Base-by-base conservation (phyloP, 768 basidiomycete species). In the Glaciozyma martinii region DNA sequence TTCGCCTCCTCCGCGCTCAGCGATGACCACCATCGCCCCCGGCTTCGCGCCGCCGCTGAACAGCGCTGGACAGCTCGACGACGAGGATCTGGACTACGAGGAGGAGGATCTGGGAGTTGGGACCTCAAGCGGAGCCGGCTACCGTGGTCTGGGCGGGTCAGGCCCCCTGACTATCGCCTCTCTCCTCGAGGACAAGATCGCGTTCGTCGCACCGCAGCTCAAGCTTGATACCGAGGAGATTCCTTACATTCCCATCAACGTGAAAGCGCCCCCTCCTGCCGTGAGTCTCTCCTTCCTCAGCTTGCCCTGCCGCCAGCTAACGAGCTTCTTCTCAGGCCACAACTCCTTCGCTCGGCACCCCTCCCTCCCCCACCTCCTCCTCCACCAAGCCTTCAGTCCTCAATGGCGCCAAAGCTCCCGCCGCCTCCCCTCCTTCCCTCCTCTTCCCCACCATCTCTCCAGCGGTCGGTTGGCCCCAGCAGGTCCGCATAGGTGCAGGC, bases 171-270 rank as follows among this genome's bases (percentile, higher is more conserved):
- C 61, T 18, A 42, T 73, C 56, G 43, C 50, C 1, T 27, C 47
- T 18, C 61, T 73, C 12, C 59, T 73, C 27, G 63, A 67, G 21
- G 46, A 61, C 3, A 62, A 62, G 9, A 25, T 71, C 42, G 21
- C 56, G 30, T 73, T 68, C 30, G 63, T 62, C 10, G 29, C 44
- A 4, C 49, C 55, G 9, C 55, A 29, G 27, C 2, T 3, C 1
- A 46, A 21, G 6, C 8, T 25, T 1, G 52, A 29, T 13, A 61
- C 59, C 23, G 65, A 73, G 30, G 52, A 60, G 29, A 55, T 71
- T 18, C 67, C 70, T 10, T 73, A 71, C 61, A 40, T 49, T 40
- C 67, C 72, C 40, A 55, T 70, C 59, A 70, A 71, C 57, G 43
- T 46, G 8, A 27, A 54, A 19, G 29, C 30, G 53, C n/a, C 25